Evolutionary conservation across 257 asterid species (phyloP), one percentile per base, ranked within the genome.

Genomic region (Paulownia fortunei): DNA sequence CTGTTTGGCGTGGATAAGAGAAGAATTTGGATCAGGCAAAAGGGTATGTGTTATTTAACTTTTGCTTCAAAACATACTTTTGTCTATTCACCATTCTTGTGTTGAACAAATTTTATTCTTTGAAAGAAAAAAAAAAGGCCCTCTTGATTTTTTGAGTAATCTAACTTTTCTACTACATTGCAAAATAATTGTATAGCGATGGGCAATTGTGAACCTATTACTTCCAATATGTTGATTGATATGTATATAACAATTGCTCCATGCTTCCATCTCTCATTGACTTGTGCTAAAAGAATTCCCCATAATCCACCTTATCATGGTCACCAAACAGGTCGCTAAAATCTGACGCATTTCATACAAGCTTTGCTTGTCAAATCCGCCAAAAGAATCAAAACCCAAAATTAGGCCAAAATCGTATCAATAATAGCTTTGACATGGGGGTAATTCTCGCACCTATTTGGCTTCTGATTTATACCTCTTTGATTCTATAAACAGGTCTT

Each of bases 291-390:
- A 6, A 19, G 12, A 41, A 8, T 41, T 26, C 32, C 73, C 32
- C 73, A 24, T 24, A 39, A 52, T 34, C 39, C 27, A 13, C 61
- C 59, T 46, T 26, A 13, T 68, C 36, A 42, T 5, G 19, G 26
- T 26, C 16, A 69, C 65, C 55, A 71, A 79, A 69, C 77, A 46
- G 6, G 37, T 60, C 54, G 19, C 37, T 47, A 71, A 41, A 62
- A 39, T 16, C 51, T 16, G 56, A 70, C 65, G 6, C 58, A 34
- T 1, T 39, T 44, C 23, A 51, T 8, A 63, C 6, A 34, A 41
- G 26, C 80, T 80, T 74, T 80, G 80, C 84, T 74, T 80, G 77
- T 34, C 2, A 21, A 67, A 44, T 41, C 70, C 34, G n/a, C 75
- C 79, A 79, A 63, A 51, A 68, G 9, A 36, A 30, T 30, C 21